Conservation (phyloP, 31 red algal species). For the Porphyra umbilicalis region DNA sequence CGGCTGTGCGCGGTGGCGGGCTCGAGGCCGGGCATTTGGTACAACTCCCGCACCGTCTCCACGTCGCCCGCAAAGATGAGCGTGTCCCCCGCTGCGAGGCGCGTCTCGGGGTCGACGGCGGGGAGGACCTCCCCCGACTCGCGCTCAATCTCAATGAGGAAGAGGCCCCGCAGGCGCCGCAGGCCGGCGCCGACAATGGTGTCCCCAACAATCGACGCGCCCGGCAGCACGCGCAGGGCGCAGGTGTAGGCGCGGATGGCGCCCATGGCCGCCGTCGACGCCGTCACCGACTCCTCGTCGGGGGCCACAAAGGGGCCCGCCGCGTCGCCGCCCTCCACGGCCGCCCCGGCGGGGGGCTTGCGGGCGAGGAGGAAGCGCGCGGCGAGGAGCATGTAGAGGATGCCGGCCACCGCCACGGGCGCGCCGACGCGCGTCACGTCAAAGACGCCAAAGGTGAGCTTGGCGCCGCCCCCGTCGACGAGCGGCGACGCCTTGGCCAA, state of each 20-base stretch:
- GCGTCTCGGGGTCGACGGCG: constrained; percentile 31
- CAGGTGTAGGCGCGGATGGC: constrained; percentile 7
- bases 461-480: neutral
- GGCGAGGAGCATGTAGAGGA: constrained; percentile 28
- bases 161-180: constrained; percentile 11
- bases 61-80: constrained; percentile 33
- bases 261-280: neutral
- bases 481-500: constrained; percentile 9
- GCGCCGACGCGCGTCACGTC: constrained; percentile 14
- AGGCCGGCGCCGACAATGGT: constrained; percentile 10
- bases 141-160: constrained; percentile 19
- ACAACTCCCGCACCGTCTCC: constrained; percentile 38
- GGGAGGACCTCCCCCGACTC: constrained; percentile 8
- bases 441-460: constrained; percentile 18
- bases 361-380: constrained; percentile 6
- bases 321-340: neutral
- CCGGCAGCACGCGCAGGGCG: constrained; percentile 2
- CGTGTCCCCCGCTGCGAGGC: constrained; percentile 14
- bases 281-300: neutral
- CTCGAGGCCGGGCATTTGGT: constrained; percentile 26
- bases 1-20: constrained; percentile 29
- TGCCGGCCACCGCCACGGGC: constrained; percentile 6
- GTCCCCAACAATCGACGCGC: constrained; percentile 3
- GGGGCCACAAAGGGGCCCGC: neutral
- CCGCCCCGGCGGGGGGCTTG: neutral